Conservation (phyloP, 73 alveolate genomes). For the Paramecium biaurelia region DNA sequence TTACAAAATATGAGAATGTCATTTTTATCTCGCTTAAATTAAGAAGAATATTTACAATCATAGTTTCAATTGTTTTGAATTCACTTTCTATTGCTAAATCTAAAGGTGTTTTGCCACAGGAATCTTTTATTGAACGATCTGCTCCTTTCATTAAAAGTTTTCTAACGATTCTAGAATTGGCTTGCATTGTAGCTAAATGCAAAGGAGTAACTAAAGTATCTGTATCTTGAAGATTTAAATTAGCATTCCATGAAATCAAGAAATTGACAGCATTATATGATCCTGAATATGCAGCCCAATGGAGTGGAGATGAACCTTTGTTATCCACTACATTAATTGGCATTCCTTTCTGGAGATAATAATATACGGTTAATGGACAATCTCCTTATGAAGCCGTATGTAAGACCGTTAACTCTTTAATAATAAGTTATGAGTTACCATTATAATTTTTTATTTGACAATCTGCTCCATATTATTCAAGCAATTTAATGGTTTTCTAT, state of each 20-base stretch:
- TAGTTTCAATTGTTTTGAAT: slow-evolving; percentile 46
- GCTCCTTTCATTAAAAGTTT: slow-evolving; percentile 85
- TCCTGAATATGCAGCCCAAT: slow-evolving; percentile 96
- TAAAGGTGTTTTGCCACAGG: slow-evolving; percentile 69
- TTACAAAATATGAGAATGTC: slow-evolving; percentile 46
- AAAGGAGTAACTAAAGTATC: slow-evolving; percentile 87
- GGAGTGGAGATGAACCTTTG: slow-evolving; percentile 91
- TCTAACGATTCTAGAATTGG: slow-evolving; percentile 80
- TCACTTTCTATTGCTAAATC: slow-evolving; percentile 67
- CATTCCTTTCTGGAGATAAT: slow-evolving; percentile 69
- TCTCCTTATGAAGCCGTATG: slow-evolving; percentile 96
- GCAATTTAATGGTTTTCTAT: not conserved
- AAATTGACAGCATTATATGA: slow-evolving; percentile 74
- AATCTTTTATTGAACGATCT: slow-evolving; percentile 71
- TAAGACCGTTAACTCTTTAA: slow-evolving; percentile 74
- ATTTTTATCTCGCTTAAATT: slow-evolving; percentile 15
- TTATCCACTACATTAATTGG: slow-evolving; percentile 72
- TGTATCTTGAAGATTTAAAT: slow-evolving; percentile 76
- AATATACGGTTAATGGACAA: slow-evolving; percentile 78
- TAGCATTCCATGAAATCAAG: slow-evolving; percentile 76
- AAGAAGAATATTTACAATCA: slow-evolving; percentile 12
- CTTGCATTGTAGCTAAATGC: slow-evolving; percentile 88
- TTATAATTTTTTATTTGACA: not conserved
- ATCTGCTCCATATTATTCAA: slow-evolving; percentile 28
- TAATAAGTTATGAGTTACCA: slow-evolving; percentile 37